Evolutionary conservation across 495 filamentous ascomycete species (phyloP).

Genomic region (Penicillium riverlandense): DNA sequence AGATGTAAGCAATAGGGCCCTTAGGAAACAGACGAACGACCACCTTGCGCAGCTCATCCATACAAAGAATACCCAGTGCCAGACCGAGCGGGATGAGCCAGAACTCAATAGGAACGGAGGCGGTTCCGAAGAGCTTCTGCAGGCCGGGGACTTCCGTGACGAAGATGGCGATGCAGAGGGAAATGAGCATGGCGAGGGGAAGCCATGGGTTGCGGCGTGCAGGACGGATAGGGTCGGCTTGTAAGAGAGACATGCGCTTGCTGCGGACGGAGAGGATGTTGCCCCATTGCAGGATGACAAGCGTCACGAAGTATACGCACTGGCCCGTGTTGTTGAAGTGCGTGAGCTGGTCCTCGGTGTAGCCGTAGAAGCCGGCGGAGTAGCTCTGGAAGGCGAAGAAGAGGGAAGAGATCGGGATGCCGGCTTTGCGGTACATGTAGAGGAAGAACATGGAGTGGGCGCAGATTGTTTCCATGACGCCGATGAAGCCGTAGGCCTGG

Average conservation of each 20-base stretch:
- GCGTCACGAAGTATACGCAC: conserved; percentile 65
- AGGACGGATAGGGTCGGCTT: conserved; percentile 44
- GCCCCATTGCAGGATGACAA: conserved; percentile 52
- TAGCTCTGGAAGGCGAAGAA: conserved; percentile 42
- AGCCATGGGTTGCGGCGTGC: conserved; percentile 45
- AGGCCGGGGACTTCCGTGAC: conserved; percentile 44
- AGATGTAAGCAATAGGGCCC: conserved; percentile 31
- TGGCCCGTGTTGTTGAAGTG: conserved; percentile 46
- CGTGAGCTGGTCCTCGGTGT: conserved; percentile 30
- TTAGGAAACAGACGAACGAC: conserved; percentile 37
- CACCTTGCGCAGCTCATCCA: conserved; percentile 44
- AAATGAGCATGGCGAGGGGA: conserved; percentile 31
- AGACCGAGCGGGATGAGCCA: conserved; percentile 45
- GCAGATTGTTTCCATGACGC: conserved; percentile 39
- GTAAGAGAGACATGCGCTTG: conserved; percentile 41
- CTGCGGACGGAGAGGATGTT: conserved; percentile 44
- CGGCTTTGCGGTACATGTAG: conserved; percentile 38
- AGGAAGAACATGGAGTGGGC: conserved; percentile 47
- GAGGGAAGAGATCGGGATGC: conserved; percentile 35
- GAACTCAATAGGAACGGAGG: conserved; percentile 40
- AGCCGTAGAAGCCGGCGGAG: conserved; percentile 41
- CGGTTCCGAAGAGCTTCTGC: conserved; percentile 40
- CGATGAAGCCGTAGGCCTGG: conserved; percentile 46
- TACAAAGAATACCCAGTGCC: conserved; percentile 38
- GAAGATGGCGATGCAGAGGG: conserved; percentile 43